Evolutionary conservation across 148 eudicot species (phyloP).

Genomic region (Diospyros lotus): DNA sequence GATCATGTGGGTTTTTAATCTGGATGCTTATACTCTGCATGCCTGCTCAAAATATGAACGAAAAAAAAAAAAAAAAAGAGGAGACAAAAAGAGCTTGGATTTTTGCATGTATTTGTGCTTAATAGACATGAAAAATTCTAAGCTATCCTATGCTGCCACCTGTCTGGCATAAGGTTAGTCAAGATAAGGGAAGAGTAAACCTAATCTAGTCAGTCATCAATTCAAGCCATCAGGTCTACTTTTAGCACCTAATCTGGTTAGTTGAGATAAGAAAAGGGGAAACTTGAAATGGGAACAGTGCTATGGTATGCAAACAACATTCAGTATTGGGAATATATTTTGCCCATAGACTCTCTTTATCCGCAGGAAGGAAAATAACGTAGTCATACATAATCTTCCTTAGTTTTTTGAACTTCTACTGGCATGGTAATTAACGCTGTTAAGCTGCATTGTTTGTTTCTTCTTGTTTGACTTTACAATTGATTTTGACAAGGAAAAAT

Average conservation of each 20-base stretch:
- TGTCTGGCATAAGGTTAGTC: background rate
- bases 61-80: background rate
- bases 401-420: too few relatives aligned
- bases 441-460: background rate
- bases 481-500: conserved; percentile 10
- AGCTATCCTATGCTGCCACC: background rate
- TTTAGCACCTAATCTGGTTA: conserved; percentile 2
- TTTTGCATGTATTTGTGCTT: background rate
- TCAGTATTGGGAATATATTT: background rate
- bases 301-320: background rate
- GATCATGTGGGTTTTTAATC: background rate
- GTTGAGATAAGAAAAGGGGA: background rate
- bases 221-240: background rate
- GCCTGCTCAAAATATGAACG: background rate
- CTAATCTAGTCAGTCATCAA: background rate
- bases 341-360: background rate
- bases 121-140: background rate
- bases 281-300: background rate
- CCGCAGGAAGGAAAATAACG: background rate
- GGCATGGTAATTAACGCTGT: background rate
- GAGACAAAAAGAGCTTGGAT: background rate
- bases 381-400: background rate
- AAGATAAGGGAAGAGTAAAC: too few relatives aligned
- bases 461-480: background rate
- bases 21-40: conserved; percentile 1